Percentiles rank a stretch among this genome's conserved stretches.
phyloP scores from a whole-genome alignment of 495 filamentous ascomycete species.

The Tricharina praecox region DNA sequence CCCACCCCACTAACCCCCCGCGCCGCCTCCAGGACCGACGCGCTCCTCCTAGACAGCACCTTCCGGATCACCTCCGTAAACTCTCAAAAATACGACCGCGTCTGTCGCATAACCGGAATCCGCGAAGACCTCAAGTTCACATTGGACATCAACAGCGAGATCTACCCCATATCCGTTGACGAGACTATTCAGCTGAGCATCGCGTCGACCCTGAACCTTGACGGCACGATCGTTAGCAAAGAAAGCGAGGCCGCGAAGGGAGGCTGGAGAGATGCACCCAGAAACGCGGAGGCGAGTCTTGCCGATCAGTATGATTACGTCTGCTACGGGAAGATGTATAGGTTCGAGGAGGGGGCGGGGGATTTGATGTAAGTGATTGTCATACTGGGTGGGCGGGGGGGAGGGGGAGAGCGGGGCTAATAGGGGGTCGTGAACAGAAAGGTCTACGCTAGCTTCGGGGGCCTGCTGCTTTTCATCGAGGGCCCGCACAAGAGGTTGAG shows the following conservation, averaged over 20 bases:
- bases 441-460: conserved; percentile 82
- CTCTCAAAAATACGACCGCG: conserved; percentile 82
- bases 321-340: conserved; percentile 93
- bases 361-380: conserved; percentile 58
- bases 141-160: conserved; percentile 86
- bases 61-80: conserved; percentile 68
- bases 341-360: conserved; percentile 75
- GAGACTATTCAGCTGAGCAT: conserved; percentile 64
- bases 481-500: conserved; percentile 92
- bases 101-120: conserved; percentile 58
- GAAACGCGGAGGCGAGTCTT: conserved; percentile 49
- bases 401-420: conserved; percentile 1
- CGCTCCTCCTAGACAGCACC: conserved; percentile 79
- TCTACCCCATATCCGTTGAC: conserved; percentile 57
- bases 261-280: conserved; percentile 63
- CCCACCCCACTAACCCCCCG: neutral
- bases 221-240: conserved; percentile 47
- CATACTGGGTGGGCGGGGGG: neutral
- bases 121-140: conserved; percentile 61
- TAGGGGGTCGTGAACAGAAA: conserved; percentile 46
- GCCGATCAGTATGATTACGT: conserved; percentile 95
- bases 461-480: conserved; percentile 71
- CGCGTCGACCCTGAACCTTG: conserved; percentile 66
- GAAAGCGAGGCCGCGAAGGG: conserved; percentile 38
- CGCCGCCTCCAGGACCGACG: conserved; percentile 31